phyloP scores from a whole-genome alignment of 2,329 filamentous ascomycete species.

The Chalaropsis ovoidea region DNA sequence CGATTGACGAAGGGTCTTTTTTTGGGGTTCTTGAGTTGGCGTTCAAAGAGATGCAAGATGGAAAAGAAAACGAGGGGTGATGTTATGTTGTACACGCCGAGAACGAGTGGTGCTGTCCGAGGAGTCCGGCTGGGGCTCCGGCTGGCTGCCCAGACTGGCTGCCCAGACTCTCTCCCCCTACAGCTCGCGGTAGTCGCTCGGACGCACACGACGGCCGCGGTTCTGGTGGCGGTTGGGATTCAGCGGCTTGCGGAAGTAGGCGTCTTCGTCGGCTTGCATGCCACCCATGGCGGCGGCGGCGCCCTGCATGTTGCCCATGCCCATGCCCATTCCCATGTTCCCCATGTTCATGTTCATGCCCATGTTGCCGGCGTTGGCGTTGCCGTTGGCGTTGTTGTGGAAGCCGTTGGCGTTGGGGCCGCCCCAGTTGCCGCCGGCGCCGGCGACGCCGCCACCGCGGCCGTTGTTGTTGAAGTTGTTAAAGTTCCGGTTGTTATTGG shows the following conservation, averaged over 20 bases:
- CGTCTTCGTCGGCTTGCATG: conserved; percentile 56
- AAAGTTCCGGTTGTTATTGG: too few relatives aligned
- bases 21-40: neutral
- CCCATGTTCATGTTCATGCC: conserved; percentile 29
- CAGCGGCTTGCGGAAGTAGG: conserved; percentile 91
- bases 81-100: conserved; percentile 1
- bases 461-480: conserved; percentile 19
- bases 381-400: conserved; percentile 1
- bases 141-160: too few relatives aligned
- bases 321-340: conserved; percentile 30
- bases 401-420: conserved; percentile 18
- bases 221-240: conserved; percentile 88
- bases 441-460: conserved; percentile 3
- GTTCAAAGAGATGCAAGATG: neutral
- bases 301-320: conserved; percentile 33
- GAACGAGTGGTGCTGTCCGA: neutral
- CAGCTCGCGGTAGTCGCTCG: conserved; percentile 83
- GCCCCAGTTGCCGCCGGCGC: neutral
- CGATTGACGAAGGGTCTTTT: neutral
- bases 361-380: conserved; percentile 26
- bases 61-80: neutral
- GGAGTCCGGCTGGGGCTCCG: too few relatives aligned
- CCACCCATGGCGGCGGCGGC: conserved; percentile 29
- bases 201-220: conserved; percentile 65
- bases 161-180: conserved; percentile 33